A percentile compares a stretch with the other conserved stretches of the same genome.
These are phyloP conservation scores for Fusarium pseudocircinatum DNA, from an alignment of 2,329 filamentous ascomycete species.

Conservation along the genomic window DNA sequence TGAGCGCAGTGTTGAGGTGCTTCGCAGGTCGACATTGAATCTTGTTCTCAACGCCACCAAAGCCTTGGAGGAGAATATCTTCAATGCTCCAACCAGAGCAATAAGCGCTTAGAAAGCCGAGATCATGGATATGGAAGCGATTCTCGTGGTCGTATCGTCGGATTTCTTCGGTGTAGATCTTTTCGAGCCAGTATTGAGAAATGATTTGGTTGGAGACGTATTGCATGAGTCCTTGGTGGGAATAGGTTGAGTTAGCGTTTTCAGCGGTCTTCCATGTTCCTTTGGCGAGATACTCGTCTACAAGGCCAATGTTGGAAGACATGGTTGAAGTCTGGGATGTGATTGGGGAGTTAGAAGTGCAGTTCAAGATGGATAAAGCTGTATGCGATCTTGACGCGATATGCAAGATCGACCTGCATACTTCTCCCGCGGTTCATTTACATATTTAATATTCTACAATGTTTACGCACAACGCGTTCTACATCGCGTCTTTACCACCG, in stretches of 20 bases:
- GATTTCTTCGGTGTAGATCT: conserved; percentile 35
- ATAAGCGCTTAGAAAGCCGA: conserved; percentile 39
- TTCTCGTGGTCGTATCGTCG: conserved; percentile 28
- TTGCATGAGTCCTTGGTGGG: conserved; percentile 39
- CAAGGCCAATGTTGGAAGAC: conserved; percentile 24
- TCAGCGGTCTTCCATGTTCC: conserved; percentile 37
- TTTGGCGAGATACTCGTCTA: conserved; percentile 37
- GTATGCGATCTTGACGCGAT: background rate
- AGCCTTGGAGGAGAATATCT: conserved; percentile 38
- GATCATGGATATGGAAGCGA: conserved; percentile 40
- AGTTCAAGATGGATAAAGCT: too few species aligned
- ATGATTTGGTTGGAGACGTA: conserved; percentile 41
- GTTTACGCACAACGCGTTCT: background rate
- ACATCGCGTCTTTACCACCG: background rate
- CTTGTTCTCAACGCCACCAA: conserved; percentile 39
- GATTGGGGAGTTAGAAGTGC: fast-evolving
- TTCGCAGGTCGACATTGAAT: conserved; percentile 39
- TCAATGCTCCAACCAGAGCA: conserved; percentile 41
- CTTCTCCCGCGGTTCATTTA: fast-evolving
- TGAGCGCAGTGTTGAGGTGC: conserved; percentile 39
- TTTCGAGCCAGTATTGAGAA: conserved; percentile 39
- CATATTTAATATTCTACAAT: background rate
- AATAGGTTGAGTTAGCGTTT: conserved; percentile 41
- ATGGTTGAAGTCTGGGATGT: background rate
- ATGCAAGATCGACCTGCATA: background rate